A percentile compares a stretch with the other conserved stretches of the same genome.
These are phyloP conservation scores for Bullera alba DNA, from an alignment of 768 basidiomycete species.

Conservation along the genomic window DNA sequence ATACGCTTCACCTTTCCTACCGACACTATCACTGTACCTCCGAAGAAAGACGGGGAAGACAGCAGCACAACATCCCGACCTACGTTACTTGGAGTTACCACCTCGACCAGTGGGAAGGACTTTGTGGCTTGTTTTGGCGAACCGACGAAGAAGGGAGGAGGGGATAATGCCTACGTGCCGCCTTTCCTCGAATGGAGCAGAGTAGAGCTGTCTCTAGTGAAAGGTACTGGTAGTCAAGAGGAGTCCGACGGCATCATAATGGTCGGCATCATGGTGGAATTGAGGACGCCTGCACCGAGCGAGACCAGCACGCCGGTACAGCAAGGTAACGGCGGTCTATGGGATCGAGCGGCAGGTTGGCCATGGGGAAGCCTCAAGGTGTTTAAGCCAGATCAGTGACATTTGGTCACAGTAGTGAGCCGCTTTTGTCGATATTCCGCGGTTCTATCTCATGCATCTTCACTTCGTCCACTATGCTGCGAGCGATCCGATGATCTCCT, in stretches of 20 bases:
- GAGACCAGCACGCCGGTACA: slow-evolving; percentile 27
- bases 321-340: slow-evolving; percentile 38
- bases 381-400: slow-evolving; percentile 15
- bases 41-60: too few relatives aligned
- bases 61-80: too few relatives aligned
- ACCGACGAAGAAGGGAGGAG: slow-evolving; percentile 84
- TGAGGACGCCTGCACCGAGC: slow-evolving; percentile 26
- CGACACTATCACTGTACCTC: slow-evolving; percentile 9
- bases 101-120: slow-evolving; percentile 63
- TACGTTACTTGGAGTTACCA: slow-evolving; percentile 19
- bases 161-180: slow-evolving; percentile 71
- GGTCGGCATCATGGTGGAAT: slow-evolving; percentile 35
- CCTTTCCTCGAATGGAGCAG: slow-evolving; percentile 91
- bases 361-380: slow-evolving; percentile 37
- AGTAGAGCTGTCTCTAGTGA: slow-evolving; percentile 53
- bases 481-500: slow-evolving; percentile 73
- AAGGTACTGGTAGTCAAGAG: background rate
- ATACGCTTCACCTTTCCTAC: slow-evolving; percentile 7
- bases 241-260: slow-evolving; percentile 4
- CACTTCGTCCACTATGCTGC: slow-evolving; percentile 12
- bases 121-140: slow-evolving; percentile 72
- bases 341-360: slow-evolving; percentile 41
- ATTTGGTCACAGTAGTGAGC: background rate
- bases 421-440: background rate
- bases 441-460: slow-evolving; percentile 6